These are phyloP conservation scores for Trametes hirsuta DNA, from an alignment of 1,284 basidiomycete species.

Conservation along the genomic window DNA sequence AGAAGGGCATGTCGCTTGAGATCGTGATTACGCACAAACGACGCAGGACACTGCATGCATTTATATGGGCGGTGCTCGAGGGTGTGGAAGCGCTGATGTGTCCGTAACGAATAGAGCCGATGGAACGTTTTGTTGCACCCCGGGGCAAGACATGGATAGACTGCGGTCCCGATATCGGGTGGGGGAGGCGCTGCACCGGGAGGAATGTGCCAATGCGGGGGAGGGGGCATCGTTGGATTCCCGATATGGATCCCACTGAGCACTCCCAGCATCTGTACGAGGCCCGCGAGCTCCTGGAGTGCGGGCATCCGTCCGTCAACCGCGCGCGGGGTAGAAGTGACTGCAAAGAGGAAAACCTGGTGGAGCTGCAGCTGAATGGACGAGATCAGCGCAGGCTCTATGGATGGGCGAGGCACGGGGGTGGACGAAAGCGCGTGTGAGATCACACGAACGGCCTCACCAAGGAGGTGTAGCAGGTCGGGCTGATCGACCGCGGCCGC, in stretches of 20 bases:
- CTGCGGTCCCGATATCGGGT: conserved; percentile 67
- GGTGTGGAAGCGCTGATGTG: conserved; percentile 67
- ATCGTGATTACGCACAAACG: conserved; percentile 76
- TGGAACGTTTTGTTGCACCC: conserved; percentile 69
- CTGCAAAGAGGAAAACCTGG: conserved; percentile 73
- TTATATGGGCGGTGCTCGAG: conserved; percentile 60
- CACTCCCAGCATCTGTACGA: conserved; percentile 78
- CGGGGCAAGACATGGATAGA: conserved; percentile 69
- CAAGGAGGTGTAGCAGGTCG: conserved; percentile 51
- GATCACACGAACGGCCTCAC: conserved; percentile 59
- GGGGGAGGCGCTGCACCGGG: conserved; percentile 35
- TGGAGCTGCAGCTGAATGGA: conserved; percentile 71
- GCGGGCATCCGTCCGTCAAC: conserved; percentile 52
- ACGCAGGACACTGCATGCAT: conserved; percentile 66
- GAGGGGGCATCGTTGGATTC: conserved; percentile 35
- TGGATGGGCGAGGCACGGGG: conserved; percentile 38
- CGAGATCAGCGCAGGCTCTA: conserved; percentile 59
- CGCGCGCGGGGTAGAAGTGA: conserved; percentile 62
- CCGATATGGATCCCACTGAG: conserved; percentile 74
- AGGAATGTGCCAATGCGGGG: conserved; percentile 34
- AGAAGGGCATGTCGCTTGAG: conserved; percentile 71
- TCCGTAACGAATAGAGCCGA: conserved; percentile 65
- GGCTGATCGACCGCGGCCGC: conserved; percentile 33
- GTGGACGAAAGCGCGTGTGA: conserved; percentile 47
- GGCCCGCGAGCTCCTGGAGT: conserved; percentile 71